Percentiles rank a stretch among this genome's conserved stretches.
phyloP scores from a whole-genome alignment of 306 rosid genomes.

The Abrus pulchellus region DNA sequence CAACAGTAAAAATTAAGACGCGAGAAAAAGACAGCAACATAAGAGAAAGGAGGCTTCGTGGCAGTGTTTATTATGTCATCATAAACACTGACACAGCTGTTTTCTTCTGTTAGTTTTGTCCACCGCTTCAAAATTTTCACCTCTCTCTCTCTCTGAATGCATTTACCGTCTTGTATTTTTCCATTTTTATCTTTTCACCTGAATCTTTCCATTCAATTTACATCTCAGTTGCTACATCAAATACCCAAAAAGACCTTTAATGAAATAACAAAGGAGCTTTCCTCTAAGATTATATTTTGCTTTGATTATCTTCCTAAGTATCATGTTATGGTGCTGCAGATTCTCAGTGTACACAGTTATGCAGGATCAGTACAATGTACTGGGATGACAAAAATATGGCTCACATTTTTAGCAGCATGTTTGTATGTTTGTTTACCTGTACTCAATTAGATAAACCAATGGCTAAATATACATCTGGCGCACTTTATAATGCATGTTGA shows the following conservation, averaged over 20 bases:
- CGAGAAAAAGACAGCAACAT: too few species aligned
- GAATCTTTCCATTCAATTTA: background rate
- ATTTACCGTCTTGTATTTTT: too few species aligned
- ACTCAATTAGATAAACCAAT: too few species aligned
- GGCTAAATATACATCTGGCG: too few species aligned
- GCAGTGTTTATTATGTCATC: background rate
- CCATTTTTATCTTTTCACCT: too few species aligned
- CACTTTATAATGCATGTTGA: too few species aligned
- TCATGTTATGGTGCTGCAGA: conserved; percentile 47
- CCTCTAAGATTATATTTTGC: too few species aligned
- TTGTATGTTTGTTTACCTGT: too few species aligned
- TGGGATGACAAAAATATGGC: conserved; percentile 80
- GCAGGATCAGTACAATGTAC: conserved; percentile 84
- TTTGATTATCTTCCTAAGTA: conserved; percentile 3
- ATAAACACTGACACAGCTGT: too few species aligned
- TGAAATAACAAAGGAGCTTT: conserved; percentile 76
- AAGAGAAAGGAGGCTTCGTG: too few species aligned
- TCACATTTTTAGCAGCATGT: conserved; percentile 41
- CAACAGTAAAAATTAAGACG: too few species aligned
- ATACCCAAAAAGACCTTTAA: conserved; percentile 76
- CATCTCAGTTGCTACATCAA: conserved; percentile 73
- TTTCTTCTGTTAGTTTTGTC: conserved; percentile 16
- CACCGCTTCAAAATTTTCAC: conserved; percentile 46
- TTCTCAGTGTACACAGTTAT: conserved; percentile 81
- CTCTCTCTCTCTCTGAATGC: background rate